These are phyloP conservation scores for Trifolium fragiferum DNA, from an alignment of 306 rosid genomes.

Conservation along the genomic window DNA sequence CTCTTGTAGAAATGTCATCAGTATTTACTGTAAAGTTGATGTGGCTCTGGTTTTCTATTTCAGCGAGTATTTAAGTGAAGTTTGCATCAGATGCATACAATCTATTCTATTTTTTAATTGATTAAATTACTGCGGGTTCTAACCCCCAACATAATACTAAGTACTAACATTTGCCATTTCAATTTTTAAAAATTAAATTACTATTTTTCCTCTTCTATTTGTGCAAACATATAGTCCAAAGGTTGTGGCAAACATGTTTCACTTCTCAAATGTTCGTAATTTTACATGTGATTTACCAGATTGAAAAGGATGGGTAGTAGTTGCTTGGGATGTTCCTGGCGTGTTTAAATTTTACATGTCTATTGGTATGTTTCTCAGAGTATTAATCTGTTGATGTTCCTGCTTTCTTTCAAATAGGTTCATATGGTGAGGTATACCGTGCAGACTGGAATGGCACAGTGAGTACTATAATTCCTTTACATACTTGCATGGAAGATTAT, in stretches of 20 bases:
- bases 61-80: constrained; percentile 11
- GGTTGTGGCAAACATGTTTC: constrained; percentile 15
- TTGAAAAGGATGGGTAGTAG: constrained; percentile 13
- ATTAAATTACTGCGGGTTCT: constrained; percentile 6
- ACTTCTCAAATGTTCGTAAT: constrained; percentile 7
- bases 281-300: constrained; percentile 28
- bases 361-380: constrained; percentile 19
- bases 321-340: constrained; percentile 26
- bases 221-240: constrained; percentile 30
- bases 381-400: constrained; percentile 35
- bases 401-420: constrained; percentile 64
- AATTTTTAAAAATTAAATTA: neutral
- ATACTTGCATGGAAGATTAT: constrained; percentile 24
- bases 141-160: neutral
- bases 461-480: constrained; percentile 53
- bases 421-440: constrained; percentile 96
- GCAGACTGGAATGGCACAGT: constrained; percentile 99
- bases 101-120: constrained; percentile 26
- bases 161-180: neutral
- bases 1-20: constrained; percentile 33
- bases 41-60: constrained; percentile 31
- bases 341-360: constrained; percentile 30
- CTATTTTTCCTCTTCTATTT: constrained; percentile 19
- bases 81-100: constrained; percentile 25
- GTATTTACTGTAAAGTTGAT: constrained; percentile 26